Evolutionary conservation across 2,329 filamentous ascomycete genomes (phyloP), one percentile per base, ranked within the genome.

Genomic region (Botrytis elliptica): DNA sequence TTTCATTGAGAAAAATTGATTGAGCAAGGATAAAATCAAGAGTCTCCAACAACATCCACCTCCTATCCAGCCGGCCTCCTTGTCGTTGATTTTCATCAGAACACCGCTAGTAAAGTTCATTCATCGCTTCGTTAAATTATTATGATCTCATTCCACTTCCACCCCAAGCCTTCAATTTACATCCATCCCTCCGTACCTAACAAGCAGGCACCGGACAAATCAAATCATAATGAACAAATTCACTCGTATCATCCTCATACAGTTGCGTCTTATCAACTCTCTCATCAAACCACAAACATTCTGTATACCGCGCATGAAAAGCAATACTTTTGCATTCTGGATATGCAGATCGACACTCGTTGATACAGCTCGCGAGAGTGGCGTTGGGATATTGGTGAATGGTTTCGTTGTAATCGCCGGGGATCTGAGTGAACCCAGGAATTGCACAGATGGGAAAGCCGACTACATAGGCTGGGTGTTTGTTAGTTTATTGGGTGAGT

Each of bases 141-240:
- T 20, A 38, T 16, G 3, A 25, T 16, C 3, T 29, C 38, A 29
- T 9, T 33, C 10, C 8, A 22, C 9, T n/a, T 9, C 9, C 1
- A 44, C 14, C 40, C 8, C n/a, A 4, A n/a, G 6, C 16, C 18
- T 4, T 3, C 25, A 14, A 10, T 46, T 42, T 3, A 46, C 46
- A 38, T 46, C 18, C 36, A 6, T 33, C 9, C 25, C 12, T 10
- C 8, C 8, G 4, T 33, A 3, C 3, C 38, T n/a, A 60, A 42
- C 55, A 72, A 46, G 40, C 42, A 18, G 64, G 64, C 20, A 57
- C 33, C 6, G 64, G 52, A 16, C 71, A 72, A 52, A 72, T 68
- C 25, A 72, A 68, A 69, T 72, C 71, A n/a, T 68, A 72, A 62
- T 72, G 71, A 42, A 69, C 52, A n/a, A 72, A 69, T 49, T 49